Evolutionary conservation across 2,329 filamentous ascomycete genomes (phyloP), one percentile per base, ranked within the genome.

Genomic region (Fusarium keratoplasticum): DNA sequence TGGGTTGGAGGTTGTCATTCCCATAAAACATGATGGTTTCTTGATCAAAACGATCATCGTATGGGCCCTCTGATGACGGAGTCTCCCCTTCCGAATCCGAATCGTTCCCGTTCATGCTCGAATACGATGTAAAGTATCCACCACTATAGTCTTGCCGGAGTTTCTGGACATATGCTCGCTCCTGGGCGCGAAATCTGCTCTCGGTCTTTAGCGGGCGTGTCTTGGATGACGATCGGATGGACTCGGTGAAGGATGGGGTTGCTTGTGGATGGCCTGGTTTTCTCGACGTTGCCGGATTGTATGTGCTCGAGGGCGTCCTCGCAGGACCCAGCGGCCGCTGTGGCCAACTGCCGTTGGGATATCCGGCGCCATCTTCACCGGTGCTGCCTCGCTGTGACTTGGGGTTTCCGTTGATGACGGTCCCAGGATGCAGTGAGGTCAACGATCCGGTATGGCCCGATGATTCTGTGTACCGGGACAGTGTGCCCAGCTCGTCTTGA

Each of bases 21-120:
- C 94, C 94, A 80, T 97, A 95, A 78, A 98, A 98, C 81, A 98
- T 91, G 80, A 97, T 91, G 20, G 94, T 96, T 81, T 98, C 95
- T 77, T 97, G 94, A 79, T 98, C 95, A 82, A 96, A 96, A 18
- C 91, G 88, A 80, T 97, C 95, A 66, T 98, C 95, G 78, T 93
- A 94, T 29, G 94, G 93, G 1, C 92, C 90, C 75, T 97, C 95
- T 0, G 94, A 95, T 0, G 93, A 93, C 1, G 95, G 95, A 0
- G 95, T 97, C 79, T 98, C 95, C 35, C 96, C 95, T 76, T 98
- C 96, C 1, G 93, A 92, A 76, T 97, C 95, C 8, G 95, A 95
- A 74, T 96, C 95, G 50, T 94, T 85, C 72, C 89, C 91, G 47
- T 91, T 91, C 2, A 91, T 67, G 61, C 68, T 72, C 40, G 80